Evolutionary conservation across 169 alveolate species (phyloP).

Genomic region (Plasmodium vinckei): DNA sequence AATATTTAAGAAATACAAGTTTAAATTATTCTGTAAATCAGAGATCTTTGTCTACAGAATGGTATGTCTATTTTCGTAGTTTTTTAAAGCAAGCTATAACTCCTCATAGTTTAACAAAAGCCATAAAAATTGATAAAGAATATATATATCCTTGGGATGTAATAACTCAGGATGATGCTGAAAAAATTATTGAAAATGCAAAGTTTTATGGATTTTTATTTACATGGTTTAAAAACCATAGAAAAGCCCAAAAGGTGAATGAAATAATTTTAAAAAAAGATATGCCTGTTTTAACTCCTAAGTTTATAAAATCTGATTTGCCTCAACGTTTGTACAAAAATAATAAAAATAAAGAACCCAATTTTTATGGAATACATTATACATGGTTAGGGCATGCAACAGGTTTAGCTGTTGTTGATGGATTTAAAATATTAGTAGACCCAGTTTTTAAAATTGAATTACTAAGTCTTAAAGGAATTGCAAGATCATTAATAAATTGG

Average conservation of each 20-base stretch:
- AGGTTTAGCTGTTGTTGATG: constrained; percentile 48
- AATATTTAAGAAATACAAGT: constrained; percentile 65
- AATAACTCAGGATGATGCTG: constrained; percentile 56
- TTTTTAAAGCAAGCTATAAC: constrained; percentile 64
- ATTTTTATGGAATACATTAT: constrained; percentile 68
- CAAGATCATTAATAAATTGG: constrained; percentile 62
- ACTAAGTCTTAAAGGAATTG: constrained; percentile 49
- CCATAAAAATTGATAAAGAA: constrained; percentile 63
- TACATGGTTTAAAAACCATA: constrained; percentile 72
- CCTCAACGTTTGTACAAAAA: constrained; percentile 40
- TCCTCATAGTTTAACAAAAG: constrained; percentile 68
- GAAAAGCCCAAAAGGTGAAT: constrained; percentile 57
- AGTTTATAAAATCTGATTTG: constrained; percentile 47
- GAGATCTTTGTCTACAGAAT: constrained; percentile 56
- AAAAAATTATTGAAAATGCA: constrained; percentile 54
- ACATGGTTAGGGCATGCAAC: constrained; percentile 76
- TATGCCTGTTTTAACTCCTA: constrained; percentile 63
- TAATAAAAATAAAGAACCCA: constrained; percentile 21
- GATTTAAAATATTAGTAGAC: constrained; percentile 60
- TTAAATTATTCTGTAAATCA: constrained; percentile 38
- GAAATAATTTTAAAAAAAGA: constrained; percentile 33
- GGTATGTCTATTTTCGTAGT: constrained; percentile 63
- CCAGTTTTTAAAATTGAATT: constrained; percentile 71
- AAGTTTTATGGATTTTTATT: constrained; percentile 44
- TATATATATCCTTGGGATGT: constrained; percentile 73